Evolutionary conservation across 2,329 filamentous ascomycete species (phyloP).

Genomic region (Dryadomyces sulphureus): DNA sequence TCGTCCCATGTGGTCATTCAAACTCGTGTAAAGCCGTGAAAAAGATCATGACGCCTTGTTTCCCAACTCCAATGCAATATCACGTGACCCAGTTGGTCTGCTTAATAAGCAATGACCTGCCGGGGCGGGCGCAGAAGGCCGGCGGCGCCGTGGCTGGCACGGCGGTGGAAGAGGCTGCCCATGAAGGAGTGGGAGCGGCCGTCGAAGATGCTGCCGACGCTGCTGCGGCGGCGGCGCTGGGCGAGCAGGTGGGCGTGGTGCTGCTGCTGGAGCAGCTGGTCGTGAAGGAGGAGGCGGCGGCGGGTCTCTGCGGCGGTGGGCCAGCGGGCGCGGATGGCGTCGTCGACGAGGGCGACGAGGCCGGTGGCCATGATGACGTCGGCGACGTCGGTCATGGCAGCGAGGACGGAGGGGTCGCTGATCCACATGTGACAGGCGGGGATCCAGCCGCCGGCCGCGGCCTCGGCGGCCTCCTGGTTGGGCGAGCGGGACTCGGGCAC

Average conservation of each 20-base stretch:
- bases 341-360: conserved; percentile 74
- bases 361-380: conserved; percentile 87
- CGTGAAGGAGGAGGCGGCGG: conserved; percentile 1
- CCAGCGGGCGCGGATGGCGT: conserved; percentile 75
- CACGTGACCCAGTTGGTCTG: not conserved
- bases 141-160: not conserved
- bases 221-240: not conserved
- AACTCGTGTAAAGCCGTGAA: no score
- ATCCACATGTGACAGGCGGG: conserved; percentile 87
- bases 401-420: conserved; percentile 55
- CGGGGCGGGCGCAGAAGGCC: conserved; percentile 13
- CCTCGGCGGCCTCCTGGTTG: conserved; percentile 55
- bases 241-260: not conserved
- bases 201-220: not conserved
- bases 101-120: conserved; percentile 12
- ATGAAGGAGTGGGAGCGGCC: not conserved
- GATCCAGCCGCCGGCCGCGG: conserved; percentile 72
- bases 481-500: conserved; percentile 64
- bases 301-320: conserved; percentile 13
- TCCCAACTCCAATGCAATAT: not conserved
- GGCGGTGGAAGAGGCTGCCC: not conserved
- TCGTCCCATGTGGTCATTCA: no score
- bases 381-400: conserved; percentile 62
- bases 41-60: not conserved
- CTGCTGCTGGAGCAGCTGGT: not conserved